Base-by-base conservation (phyloP, 768 basidiomycete species). In the Termitomyces sp. region DNA sequence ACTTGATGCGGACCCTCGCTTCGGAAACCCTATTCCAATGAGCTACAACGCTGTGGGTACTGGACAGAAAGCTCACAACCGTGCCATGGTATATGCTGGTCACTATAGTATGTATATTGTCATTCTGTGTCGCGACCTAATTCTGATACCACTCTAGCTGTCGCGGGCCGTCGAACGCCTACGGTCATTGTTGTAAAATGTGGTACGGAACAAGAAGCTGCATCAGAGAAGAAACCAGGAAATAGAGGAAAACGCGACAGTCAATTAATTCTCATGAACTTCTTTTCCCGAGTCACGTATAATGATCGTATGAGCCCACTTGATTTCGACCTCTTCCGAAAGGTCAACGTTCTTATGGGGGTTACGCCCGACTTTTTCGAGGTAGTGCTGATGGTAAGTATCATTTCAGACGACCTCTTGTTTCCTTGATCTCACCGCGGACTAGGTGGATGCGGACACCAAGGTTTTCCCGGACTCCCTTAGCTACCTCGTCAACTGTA, bases 351-450 rank as follows among this genome's bases (percentile, higher is more conserved):
- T 33, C 82, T 99, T 36, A 98, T 97, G 92, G 96, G 97, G n/a
- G 93, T 98, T 9, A 98, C 97, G 1, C 95, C 97, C 2, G 97
- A 99, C 71, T 98, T 93, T 74, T 98, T 98, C 68, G 97, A 99
- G 77, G 92, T 95, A 52, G 89, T 88, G 68, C 75, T 99, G 60
- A 98, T 99, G 97, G 97, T 97, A 68, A 63, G 87, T 77, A 5
- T 55, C 36, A 33, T 52, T 49, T n/a, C 41, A 50, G 38, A 57
- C n/a, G 23, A 51, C 54, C 26, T 41, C 10, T 28, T 13, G 23
- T 12, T 20, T 43, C 35, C 53, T 20, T 57, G 23, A 48, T 57
- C 65, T 66, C 18, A 63, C 38, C 40, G n/a, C 61, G 13, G n/a
- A 10, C 30, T 68, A 98, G 96, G 96, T 99, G 64, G 97, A 99